phyloP scores from a whole-genome alignment of 169 alveolate genomes.

The Eimeria maxima region DNA sequence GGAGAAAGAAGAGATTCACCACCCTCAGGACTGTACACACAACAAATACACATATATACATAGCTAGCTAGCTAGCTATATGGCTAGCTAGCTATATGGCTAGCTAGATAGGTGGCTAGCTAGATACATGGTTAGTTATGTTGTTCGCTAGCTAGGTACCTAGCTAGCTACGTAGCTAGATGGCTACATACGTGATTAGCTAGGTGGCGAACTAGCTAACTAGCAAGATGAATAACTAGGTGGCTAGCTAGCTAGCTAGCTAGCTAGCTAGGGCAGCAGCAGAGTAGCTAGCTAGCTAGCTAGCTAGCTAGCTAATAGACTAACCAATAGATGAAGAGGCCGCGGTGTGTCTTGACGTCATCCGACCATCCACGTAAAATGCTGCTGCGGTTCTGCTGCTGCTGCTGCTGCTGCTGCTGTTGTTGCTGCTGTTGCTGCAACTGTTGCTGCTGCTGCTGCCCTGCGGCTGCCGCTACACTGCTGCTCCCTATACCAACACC shows the following conservation, averaged over 20 bases:
- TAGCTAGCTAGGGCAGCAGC: neutral
- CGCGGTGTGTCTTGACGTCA: neutral
- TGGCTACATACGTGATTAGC: neutral
- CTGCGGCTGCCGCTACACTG: neutral
- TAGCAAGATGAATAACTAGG: neutral
- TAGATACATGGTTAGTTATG: neutral
- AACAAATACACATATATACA: neutral
- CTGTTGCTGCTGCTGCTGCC: conserved; percentile 28
- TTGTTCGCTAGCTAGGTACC: neutral
- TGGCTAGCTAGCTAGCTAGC: neutral
- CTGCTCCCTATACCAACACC: neutral
- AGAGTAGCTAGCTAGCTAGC: neutral
- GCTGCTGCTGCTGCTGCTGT: conserved; percentile 4
- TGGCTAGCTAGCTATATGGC: neutral
- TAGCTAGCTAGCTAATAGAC: neutral
- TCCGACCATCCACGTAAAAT: neutral
- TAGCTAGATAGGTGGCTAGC: neutral
- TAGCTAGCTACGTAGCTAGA: neutral
- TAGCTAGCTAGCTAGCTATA: neutral
- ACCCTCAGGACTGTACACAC: neutral
- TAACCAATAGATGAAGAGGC: conserved; percentile 13
- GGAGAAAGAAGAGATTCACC: neutral
- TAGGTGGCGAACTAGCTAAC: neutral
- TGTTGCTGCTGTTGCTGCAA: conserved; percentile 15
- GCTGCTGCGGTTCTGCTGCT: conserved; percentile 8